phyloP scores from a whole-genome alignment of 1,284 basidiomycete genomes.

The Ceratobasidium sp. region DNA sequence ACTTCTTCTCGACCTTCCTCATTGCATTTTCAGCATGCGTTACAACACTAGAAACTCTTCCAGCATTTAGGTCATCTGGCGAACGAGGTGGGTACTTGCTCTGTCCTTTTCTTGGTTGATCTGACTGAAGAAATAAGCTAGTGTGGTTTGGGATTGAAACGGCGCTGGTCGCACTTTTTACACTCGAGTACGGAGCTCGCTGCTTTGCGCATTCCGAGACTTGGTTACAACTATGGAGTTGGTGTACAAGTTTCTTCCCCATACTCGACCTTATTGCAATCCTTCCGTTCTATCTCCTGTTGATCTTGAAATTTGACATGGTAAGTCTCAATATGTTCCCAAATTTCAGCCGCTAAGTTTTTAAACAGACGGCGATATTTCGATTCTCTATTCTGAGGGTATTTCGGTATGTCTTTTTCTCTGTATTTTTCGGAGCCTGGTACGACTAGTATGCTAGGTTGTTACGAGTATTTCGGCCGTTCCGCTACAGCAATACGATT shows the following conservation, averaged over 20 bases:
- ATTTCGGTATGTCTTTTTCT: slow-evolving; percentile 34
- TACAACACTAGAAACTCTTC: slow-evolving; percentile 87
- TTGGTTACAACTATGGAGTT: slow-evolving; percentile 57
- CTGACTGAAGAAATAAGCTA: slow-evolving; percentile 67
- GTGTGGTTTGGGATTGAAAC: slow-evolving; percentile 87
- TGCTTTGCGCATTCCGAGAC: slow-evolving; percentile 59
- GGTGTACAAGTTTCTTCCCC: slow-evolving; percentile 80
- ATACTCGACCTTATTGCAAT: slow-evolving; percentile 88
- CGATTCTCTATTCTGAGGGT: slow-evolving; percentile 80
- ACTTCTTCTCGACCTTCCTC: slow-evolving; percentile 72
- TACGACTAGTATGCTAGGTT: slow-evolving; percentile 80
- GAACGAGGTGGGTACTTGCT: slow-evolving; percentile 23
- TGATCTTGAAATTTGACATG: slow-evolving; percentile 86
- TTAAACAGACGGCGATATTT: slow-evolving; percentile 78
- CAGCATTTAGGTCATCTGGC: slow-evolving; percentile 65
- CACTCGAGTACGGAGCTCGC: slow-evolving; percentile 72
- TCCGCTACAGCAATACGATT: slow-evolving; percentile 84
- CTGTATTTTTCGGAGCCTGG: too few relatives aligned
- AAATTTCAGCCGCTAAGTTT: slow-evolving; percentile 3
- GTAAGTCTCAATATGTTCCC: slow-evolving; percentile 61
- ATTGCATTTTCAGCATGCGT: slow-evolving; percentile 81
- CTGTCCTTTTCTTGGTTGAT: not conserved
- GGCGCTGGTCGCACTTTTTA: slow-evolving; percentile 82
- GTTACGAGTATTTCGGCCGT: slow-evolving; percentile 87
- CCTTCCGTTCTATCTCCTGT: slow-evolving; percentile 87